Percentiles rank a stretch among this genome's conserved stretches.
Evolutionary conservation across 2,329 filamentous ascomycete genomes (phyloP).

Genomic region (Hymenoscyphus linearis): DNA sequence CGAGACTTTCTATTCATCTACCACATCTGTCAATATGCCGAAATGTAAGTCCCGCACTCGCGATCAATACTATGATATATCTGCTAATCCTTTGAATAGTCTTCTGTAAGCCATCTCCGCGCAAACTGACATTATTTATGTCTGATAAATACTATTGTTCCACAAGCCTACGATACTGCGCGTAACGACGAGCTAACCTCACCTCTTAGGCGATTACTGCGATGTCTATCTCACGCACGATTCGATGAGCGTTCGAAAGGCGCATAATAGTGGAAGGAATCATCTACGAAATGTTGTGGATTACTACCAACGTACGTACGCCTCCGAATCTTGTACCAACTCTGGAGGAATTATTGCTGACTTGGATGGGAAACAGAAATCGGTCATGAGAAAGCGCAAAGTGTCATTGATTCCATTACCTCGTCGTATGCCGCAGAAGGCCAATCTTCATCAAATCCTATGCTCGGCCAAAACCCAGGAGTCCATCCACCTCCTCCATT

Average conservation of each 20-base stretch:
- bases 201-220: slow-evolving; percentile 75
- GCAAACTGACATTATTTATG: slow-evolving; percentile 1
- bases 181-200: slow-evolving; percentile 17
- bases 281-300: slow-evolving; percentile 96
- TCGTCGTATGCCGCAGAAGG: slow-evolving; percentile 93
- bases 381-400: slow-evolving; percentile 96
- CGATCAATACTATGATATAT: slow-evolving; percentile 5
- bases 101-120: slow-evolving; percentile 54
- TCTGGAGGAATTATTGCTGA: neutral
- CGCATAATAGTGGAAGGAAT: slow-evolving; percentile 94
- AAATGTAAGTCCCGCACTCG: slow-evolving; percentile 63
- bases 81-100: slow-evolving; percentile 47
- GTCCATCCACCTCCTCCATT: slow-evolving; percentile 51
- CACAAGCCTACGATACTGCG: neutral
- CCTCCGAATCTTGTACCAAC: slow-evolving; percentile 8
- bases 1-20: slow-evolving; percentile 1
- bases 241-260: slow-evolving; percentile 98
- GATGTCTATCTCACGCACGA: slow-evolving; percentile 99
- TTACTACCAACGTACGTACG: slow-evolving; percentile 93
- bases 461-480: slow-evolving; percentile 63
- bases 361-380: slow-evolving; percentile 61
- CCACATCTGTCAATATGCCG: slow-evolving; percentile 57
- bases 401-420: slow-evolving; percentile 96
- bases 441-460: slow-evolving; percentile 78
- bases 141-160: neutral